Conservation (phyloP, 1,284 basidiomycete species). For the Mycena sp. region DNA sequence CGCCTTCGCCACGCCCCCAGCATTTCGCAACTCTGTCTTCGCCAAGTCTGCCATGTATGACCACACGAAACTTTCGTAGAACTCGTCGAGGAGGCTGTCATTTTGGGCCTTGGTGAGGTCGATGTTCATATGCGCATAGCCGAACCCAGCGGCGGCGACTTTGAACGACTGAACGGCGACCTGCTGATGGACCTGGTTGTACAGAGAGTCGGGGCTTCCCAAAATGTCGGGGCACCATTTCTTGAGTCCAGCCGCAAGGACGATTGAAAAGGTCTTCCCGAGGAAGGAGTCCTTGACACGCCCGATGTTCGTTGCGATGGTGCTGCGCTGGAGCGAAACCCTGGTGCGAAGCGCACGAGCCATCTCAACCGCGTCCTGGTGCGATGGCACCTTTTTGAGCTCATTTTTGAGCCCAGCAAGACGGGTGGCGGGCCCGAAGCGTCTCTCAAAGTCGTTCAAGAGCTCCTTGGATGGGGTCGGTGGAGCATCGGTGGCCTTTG, state of each 20-base stretch:
- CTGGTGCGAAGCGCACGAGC: no score
- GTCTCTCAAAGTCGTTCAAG: no score
- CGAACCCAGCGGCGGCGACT: slow-evolving; percentile 8
- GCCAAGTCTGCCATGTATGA: slow-evolving; percentile 20
- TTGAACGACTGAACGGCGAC: slow-evolving; percentile 28
- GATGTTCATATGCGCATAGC: slow-evolving; percentile 19
- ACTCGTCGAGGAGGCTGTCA: slow-evolving; percentile 18
- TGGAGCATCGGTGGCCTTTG: no score
- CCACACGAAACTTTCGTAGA: slow-evolving; percentile 30
- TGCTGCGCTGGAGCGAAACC: no score
- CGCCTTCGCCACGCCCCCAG: background rate
- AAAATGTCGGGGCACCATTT: slow-evolving; percentile 25
- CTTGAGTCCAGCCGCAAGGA: background rate
- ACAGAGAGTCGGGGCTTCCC: slow-evolving; percentile 21
- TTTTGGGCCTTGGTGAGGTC: slow-evolving; percentile 11
- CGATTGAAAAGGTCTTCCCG: no score
- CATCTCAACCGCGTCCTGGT: no score
- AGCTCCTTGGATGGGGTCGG: no score
- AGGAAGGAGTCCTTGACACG: no score
- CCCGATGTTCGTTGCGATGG: no score
- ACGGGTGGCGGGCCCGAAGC: no score
- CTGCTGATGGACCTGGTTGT: slow-evolving; percentile 30
- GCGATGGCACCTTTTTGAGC: no score
- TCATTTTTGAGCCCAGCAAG: no score
- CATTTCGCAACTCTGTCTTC: background rate